Evolutionary conservation across 2,329 filamentous ascomycete species (phyloP).

Genomic region (Trichoderma aggressivum): DNA sequence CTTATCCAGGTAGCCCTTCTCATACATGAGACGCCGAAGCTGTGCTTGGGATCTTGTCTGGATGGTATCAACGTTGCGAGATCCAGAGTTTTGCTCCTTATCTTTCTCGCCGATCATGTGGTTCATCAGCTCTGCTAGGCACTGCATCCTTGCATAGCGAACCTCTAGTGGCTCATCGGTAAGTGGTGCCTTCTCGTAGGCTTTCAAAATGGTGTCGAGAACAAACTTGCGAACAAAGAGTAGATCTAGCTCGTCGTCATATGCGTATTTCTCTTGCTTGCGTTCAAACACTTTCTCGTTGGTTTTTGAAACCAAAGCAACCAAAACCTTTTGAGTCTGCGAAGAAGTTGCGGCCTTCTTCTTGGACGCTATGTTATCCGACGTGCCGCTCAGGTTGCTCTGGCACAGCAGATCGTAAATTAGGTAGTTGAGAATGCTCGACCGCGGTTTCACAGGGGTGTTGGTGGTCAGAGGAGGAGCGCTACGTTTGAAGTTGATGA

Average conservation of each 20-base stretch:
- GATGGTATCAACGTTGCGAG: constrained; percentile 38
- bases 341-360: constrained; percentile 82
- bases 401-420: constrained; percentile 71
- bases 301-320: constrained; percentile 84
- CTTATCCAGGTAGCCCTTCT: constrained; percentile 90
- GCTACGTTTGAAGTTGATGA: constrained; percentile 97
- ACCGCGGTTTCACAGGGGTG: constrained; percentile 91
- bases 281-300: constrained; percentile 67
- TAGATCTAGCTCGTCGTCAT: constrained; percentile 77
- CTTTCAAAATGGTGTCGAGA: constrained; percentile 85
- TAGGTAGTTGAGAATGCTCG: constrained; percentile 89
- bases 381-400: constrained; percentile 61
- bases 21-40: constrained; percentile 92
- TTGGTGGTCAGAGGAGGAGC: constrained; percentile 76
- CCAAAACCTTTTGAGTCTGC: constrained; percentile 82
- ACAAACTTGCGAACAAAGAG: constrained; percentile 93
- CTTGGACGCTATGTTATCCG: constrained; percentile 72
- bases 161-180: constrained; percentile 77
- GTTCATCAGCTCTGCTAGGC: constrained; percentile 86
- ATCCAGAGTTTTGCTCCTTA: constrained; percentile 50
- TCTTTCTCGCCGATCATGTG: constrained; percentile 83
- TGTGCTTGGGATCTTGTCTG: constrained; percentile 68
- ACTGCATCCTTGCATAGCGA: constrained; percentile 84
- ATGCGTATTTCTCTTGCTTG: constrained; percentile 55
- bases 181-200: constrained; percentile 81